Conservation (phyloP, 2,329 filamentous ascomycete species). For the Pezicula radicicola region DNA sequence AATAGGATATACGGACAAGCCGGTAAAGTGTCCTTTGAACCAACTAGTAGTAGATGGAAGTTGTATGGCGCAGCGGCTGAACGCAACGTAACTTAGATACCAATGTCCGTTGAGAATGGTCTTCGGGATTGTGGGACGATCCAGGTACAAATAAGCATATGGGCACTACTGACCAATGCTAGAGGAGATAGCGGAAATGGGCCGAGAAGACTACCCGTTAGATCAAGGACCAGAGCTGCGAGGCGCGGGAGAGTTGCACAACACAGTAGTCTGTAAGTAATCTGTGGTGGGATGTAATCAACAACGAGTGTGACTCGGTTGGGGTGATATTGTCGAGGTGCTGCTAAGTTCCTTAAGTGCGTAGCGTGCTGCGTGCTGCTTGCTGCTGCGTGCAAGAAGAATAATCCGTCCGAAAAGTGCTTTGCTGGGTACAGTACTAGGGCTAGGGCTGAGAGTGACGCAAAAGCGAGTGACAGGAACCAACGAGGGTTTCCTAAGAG, state of each 20-base stretch:
- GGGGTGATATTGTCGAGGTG: conserved; percentile 3
- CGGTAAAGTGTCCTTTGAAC: background rate
- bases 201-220: too few species aligned
- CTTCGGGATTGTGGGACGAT: conserved; percentile 1
- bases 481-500: conserved; percentile 67
- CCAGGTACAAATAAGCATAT: conserved; percentile 22
- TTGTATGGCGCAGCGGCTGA: conserved; percentile 20
- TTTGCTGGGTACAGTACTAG: conserved; percentile 5
- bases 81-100: conserved; percentile 21
- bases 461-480: conserved; percentile 72
- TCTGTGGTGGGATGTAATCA: background rate
- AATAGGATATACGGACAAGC: conserved; percentile 16
- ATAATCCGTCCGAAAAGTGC: conserved; percentile 25
- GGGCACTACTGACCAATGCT: conserved; percentile 1
- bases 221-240: too few species aligned
- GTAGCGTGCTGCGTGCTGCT: too few species aligned
- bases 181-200: conserved; percentile 1
- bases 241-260: too few species aligned
- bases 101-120: conserved; percentile 12
- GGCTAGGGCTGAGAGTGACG: conserved; percentile 24
- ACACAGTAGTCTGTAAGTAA: too few species aligned
- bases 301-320: conserved; percentile 5
- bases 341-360: background rate
- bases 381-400: background rate
- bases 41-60: conserved; percentile 5